Percentiles rank a stretch among this genome's conserved stretches.
Evolutionary conservation across 176 grass and related monocot genomes (phyloP).

Genomic region (Zizania latifolia): DNA sequence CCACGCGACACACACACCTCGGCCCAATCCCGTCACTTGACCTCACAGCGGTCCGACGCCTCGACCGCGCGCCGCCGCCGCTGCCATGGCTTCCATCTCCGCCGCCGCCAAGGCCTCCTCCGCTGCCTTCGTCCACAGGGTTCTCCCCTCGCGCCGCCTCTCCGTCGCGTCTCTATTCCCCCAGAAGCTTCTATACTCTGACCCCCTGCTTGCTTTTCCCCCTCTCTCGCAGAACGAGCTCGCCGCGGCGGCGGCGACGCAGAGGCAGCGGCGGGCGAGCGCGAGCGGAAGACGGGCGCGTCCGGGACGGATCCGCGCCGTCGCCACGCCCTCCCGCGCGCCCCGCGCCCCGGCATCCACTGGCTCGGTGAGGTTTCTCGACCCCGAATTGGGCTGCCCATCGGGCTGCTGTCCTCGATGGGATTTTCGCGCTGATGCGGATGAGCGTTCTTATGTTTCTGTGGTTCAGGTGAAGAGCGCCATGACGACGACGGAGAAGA

Average conservation of each 20-base stretch:
- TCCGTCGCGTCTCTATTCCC: rapidly evolving
- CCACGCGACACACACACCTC: too few relatives aligned
- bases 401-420: neutral
- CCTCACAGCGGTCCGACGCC: conserved; percentile 26
- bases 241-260: conserved; percentile 20
- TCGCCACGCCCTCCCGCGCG: conserved; percentile 47
- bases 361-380: conserved; percentile 53
- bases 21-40: neutral
- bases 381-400: neutral
- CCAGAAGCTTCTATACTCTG: neutral
- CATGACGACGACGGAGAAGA: conserved; percentile 99
- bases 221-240: conserved; percentile 52
- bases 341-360: conserved; percentile 59
- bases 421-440: neutral
- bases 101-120: conserved; percentile 30
- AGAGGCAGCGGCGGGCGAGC: conserved; percentile 30
- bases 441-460: neutral
- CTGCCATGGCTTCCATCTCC: conserved; percentile 41
- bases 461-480: conserved; percentile 56
- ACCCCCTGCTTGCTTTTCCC: neutral
- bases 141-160: neutral
- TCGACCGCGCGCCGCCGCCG: conserved; percentile 13
- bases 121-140: conserved; percentile 34
- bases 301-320: conserved; percentile 37
- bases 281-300: conserved; percentile 14